phyloP scores from a whole-genome alignment of 2,329 filamentous ascomycete genomes.

The Nigrospora sphaerica region DNA sequence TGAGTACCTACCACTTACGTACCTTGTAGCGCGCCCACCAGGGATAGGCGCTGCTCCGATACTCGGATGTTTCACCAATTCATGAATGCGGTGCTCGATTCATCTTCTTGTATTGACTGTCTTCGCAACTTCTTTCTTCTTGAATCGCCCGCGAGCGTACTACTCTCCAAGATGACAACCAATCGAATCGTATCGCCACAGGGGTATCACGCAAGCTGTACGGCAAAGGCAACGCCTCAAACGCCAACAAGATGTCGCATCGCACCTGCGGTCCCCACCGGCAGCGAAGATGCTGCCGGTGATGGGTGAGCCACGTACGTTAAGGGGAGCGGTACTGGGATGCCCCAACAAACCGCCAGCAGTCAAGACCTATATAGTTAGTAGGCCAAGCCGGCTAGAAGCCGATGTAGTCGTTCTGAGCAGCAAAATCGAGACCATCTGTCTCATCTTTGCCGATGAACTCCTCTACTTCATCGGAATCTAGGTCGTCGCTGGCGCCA shows the following conservation, averaged over 20 bases:
- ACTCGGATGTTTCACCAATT: too few relatives aligned
- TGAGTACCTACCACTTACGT: too few relatives aligned
- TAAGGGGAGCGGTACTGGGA: not conserved
- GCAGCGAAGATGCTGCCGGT: too few relatives aligned
- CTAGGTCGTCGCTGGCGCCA: conserved; percentile 66
- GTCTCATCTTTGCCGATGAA: conserved; percentile 50
- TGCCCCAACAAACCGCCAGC: conserved; percentile 4
- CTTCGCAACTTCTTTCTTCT: too few relatives aligned
- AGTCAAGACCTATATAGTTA: conserved; percentile 2
- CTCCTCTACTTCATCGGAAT: conserved; percentile 68
- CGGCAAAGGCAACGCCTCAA: conserved; percentile 8
- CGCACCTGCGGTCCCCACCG: too few relatives aligned
- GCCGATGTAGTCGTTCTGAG: conserved; percentile 53
- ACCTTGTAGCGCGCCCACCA: too few relatives aligned
- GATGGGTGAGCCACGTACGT: too few relatives aligned
- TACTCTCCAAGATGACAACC: too few relatives aligned
- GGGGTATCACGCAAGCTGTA: conserved; percentile 11
- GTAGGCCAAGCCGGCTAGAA: conserved; percentile 21
- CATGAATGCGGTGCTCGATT: too few relatives aligned
- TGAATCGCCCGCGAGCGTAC: too few relatives aligned
- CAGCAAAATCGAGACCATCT: conserved; percentile 47
- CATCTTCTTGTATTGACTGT: too few relatives aligned
- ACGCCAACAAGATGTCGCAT: conserved; percentile 5
- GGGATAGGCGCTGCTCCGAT: too few relatives aligned
- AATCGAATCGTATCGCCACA: not conserved